Percentiles rank a stretch among this genome's conserved stretches.
These are phyloP conservation scores for Henckelia pumila DNA, from an alignment of 257 asterid species.

Conservation along the genomic window DNA sequence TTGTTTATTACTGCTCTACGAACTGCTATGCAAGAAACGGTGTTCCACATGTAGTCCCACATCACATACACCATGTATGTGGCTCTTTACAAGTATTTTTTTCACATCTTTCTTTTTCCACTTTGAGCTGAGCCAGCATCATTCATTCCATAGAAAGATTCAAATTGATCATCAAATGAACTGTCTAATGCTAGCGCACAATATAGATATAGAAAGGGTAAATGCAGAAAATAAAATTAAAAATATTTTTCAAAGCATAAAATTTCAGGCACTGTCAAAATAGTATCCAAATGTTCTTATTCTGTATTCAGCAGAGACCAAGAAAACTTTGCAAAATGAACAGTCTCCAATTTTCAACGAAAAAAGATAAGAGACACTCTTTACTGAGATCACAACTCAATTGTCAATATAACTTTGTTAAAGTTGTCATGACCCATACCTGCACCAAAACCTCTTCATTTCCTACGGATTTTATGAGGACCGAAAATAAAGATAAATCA, in stretches of 20 bases:
- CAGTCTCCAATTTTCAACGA: no score
- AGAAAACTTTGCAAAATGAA: background rate
- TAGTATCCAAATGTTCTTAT: background rate
- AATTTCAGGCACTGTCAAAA: background rate
- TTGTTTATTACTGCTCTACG: background rate
- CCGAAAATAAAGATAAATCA: slow-evolving; percentile 88
- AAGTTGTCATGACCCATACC: slow-evolving; percentile 44
- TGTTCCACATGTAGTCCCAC: background rate
- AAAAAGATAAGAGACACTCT: background rate
- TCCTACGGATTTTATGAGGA: slow-evolving; percentile 88
- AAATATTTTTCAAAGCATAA: background rate
- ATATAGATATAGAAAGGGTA: background rate
- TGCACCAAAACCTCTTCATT: slow-evolving; percentile 89
- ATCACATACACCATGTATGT: slow-evolving; percentile 6
- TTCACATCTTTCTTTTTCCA: background rate
- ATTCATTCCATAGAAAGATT: slow-evolving; percentile 3
- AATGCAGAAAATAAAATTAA: background rate
- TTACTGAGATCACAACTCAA: background rate
- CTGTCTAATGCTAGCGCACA: background rate
- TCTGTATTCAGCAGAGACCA: background rate
- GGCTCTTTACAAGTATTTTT: slow-evolving; percentile 13
- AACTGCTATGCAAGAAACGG: background rate
- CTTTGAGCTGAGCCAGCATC: background rate
- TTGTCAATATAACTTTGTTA: slow-evolving; percentile 18
- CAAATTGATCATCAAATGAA: background rate